Evolutionary conservation across 2,329 filamentous ascomycete genomes (phyloP).

Genomic region (Ascochyta rabiei): DNA sequence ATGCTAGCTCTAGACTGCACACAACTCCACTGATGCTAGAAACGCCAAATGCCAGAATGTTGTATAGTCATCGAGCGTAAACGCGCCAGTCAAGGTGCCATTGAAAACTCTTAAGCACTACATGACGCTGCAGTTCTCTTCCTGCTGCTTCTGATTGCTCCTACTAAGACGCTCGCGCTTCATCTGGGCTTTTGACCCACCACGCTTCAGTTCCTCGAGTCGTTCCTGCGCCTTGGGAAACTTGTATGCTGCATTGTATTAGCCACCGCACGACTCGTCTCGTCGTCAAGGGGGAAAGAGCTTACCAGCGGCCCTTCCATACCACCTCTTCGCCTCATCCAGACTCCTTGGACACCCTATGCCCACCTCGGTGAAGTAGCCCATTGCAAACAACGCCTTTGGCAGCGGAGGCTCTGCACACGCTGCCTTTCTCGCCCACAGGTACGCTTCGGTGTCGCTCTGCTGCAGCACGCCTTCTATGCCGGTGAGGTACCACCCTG

Average conservation of each 20-base stretch:
- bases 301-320: constrained; percentile 95
- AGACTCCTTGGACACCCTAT: constrained; percentile 86
- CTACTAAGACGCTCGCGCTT: constrained; percentile 80
- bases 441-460: constrained; percentile 93
- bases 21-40: neutral
- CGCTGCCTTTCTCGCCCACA: constrained; percentile 95
- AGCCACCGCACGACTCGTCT: constrained; percentile 1
- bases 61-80: neutral
- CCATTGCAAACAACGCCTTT: constrained; percentile 98
- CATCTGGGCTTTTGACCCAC: constrained; percentile 74
- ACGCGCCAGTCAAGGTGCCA: neutral
- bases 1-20: too few species aligned
- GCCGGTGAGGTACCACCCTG: constrained; percentile 87
- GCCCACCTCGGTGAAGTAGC: constrained; percentile 94
- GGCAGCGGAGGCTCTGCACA: constrained; percentile 74
- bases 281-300: constrained; percentile 28
- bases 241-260: constrained; percentile 73
- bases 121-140: constrained; percentile 89
- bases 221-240: constrained; percentile 92
- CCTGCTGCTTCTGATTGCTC: constrained; percentile 81
- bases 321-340: constrained; percentile 97
- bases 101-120: constrained; percentile 45
- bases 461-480: constrained; percentile 85
- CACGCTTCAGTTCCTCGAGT: constrained; percentile 87
- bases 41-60: neutral